These are phyloP conservation scores for Margaritispora aquatica DNA, from an alignment of 495 filamentous ascomycete species.

Conservation along the genomic window DNA sequence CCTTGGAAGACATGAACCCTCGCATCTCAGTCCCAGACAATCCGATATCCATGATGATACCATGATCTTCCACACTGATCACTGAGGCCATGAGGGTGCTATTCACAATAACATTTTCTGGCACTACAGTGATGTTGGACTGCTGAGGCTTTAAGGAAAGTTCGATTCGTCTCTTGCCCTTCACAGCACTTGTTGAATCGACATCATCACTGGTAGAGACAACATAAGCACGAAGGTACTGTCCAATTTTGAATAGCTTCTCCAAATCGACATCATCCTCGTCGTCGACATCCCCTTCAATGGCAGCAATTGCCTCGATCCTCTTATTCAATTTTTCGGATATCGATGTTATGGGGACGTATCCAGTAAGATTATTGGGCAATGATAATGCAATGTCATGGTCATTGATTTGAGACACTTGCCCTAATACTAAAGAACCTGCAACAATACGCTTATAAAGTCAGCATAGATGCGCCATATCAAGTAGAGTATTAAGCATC, in stretches of 20 bases:
- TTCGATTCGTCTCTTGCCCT: slow-evolving; percentile 74
- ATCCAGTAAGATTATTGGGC: slow-evolving; percentile 88
- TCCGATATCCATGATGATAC: slow-evolving; percentile 87
- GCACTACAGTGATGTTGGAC: slow-evolving; percentile 66
- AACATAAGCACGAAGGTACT: slow-evolving; percentile 84
- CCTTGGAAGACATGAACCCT: slow-evolving; percentile 87
- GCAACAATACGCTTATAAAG: slow-evolving; percentile 61
- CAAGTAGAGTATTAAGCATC: slow-evolving; percentile 18
- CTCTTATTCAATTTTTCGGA: slow-evolving; percentile 65
- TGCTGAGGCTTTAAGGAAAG: slow-evolving; percentile 71
- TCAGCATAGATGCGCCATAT: slow-evolving; percentile 26
- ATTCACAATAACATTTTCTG: slow-evolving; percentile 63
- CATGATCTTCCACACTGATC: slow-evolving; percentile 88
- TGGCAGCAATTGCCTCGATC: slow-evolving; percentile 57
- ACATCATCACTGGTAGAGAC: slow-evolving; percentile 62
- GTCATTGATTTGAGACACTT: slow-evolving; percentile 72
- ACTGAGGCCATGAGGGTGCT: slow-evolving; percentile 81
- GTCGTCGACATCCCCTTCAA: slow-evolving; percentile 49
- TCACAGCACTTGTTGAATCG: slow-evolving; percentile 30
- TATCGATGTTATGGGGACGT: slow-evolving; percentile 83
- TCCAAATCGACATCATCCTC: slow-evolving; percentile 51
- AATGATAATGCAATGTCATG: slow-evolving; percentile 74
- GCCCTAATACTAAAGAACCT: slow-evolving; percentile 81
- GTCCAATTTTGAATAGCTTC: slow-evolving; percentile 70
- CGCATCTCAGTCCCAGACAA: slow-evolving; percentile 58